Evolutionary conservation across 805 yeast species (phyloP).

Genomic region (Suhomyces xylopsoci): DNA sequence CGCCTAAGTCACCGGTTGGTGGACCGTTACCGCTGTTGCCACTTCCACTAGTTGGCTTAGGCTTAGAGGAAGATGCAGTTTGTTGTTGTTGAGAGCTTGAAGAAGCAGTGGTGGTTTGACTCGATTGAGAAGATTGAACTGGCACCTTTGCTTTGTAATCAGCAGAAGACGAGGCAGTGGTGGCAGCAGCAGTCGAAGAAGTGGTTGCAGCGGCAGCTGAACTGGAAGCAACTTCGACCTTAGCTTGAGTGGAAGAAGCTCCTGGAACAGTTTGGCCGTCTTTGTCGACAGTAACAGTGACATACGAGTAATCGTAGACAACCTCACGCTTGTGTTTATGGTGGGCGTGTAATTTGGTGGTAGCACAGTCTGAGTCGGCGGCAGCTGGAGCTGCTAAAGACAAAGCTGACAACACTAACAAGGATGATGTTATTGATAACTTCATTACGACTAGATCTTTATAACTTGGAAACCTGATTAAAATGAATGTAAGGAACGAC

Average conservation of each 20-base stretch:
- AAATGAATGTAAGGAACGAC: slow-evolving; percentile 12
- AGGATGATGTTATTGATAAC: slow-evolving; percentile 14
- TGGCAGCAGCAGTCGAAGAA: slow-evolving; percentile 5
- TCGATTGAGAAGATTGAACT: slow-evolving; percentile 11
- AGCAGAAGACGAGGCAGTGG: slow-evolving; percentile 13
- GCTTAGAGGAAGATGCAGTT: slow-evolving; percentile 6
- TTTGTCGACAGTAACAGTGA: slow-evolving; percentile 44
- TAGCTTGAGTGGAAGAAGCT: slow-evolving; percentile 10
- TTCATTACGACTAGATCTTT: slow-evolving; percentile 11
- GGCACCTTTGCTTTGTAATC: slow-evolving; percentile 7
- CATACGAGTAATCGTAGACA: slow-evolving; percentile 48
- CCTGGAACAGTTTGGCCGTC: slow-evolving; percentile 35
- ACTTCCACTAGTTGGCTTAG: slow-evolving; percentile 22
- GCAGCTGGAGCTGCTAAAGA: slow-evolving; percentile 21
- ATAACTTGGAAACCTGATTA: not conserved
- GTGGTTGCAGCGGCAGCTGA: slow-evolving; percentile 9
- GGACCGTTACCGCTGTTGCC: slow-evolving; percentile 20
- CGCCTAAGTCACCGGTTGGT: slow-evolving; percentile 54
- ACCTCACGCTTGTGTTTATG: slow-evolving; percentile 60
- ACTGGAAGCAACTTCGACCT: slow-evolving; percentile 15
- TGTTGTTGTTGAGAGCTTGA: slow-evolving; percentile 3
- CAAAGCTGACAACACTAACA: slow-evolving; percentile 20
- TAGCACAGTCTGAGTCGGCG: slow-evolving; percentile 33
- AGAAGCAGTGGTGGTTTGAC: slow-evolving; percentile 14
- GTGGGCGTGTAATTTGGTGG: slow-evolving; percentile 53